Evolutionary conservation across 2,329 filamentous ascomycete species (phyloP).

Genomic region (Davidsoniella neocaledoniae): DNA sequence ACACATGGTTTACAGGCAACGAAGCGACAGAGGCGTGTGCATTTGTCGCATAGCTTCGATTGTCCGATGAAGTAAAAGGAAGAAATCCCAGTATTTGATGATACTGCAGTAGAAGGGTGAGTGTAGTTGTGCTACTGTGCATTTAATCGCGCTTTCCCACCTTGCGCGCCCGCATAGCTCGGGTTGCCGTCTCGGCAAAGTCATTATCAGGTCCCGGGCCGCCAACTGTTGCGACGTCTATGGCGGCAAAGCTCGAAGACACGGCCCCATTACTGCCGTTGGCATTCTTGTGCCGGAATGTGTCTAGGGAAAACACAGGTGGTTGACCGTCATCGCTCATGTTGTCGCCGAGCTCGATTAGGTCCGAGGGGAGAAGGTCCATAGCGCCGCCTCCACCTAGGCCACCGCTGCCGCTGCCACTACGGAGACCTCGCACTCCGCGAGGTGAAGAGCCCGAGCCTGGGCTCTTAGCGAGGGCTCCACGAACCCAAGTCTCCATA

Average conservation of each 20-base stretch:
- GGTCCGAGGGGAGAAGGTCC: constrained; percentile 24
- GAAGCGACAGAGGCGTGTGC: no score
- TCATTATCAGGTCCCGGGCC: no score
- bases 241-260: no score
- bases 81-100: no score
- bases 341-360: constrained; percentile 56
- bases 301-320: constrained; percentile 1
- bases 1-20: no score
- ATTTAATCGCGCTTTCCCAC: constrained; percentile 1
- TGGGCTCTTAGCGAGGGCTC: constrained; percentile 47
- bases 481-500: constrained; percentile 80
- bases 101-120: neutral
- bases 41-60: no score
- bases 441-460: constrained; percentile 15
- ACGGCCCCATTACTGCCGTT: no score
- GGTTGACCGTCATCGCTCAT: constrained; percentile 35
- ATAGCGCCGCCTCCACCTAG: constrained; percentile 26
- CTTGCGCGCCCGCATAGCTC: neutral
- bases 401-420: constrained; percentile 2
- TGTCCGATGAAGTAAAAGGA: no score
- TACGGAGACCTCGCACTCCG: neutral
- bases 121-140: neutral
- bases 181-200: no score
- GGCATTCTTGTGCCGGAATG: no score
- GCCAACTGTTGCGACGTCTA: no score